Base-by-base conservation (phyloP, 805 yeast species). In the Schwanniomyces yamadae region DNA sequence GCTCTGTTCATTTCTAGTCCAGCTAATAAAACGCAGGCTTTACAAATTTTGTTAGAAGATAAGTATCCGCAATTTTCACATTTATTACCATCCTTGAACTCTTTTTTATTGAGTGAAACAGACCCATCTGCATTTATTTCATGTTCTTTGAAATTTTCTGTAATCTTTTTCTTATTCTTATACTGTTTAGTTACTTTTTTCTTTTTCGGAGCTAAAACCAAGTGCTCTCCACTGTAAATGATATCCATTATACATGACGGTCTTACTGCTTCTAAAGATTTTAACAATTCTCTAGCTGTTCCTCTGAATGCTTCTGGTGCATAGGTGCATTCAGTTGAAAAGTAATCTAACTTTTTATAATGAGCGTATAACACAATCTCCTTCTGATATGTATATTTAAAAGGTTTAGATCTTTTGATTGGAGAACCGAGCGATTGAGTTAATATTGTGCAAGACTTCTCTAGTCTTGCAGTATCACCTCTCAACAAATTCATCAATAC, bases 221-320 rank as follows among this genome's bases (percentile, higher is more conserved):
- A 75, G 42, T 80, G 82, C 61, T 93, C 99, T 23, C 99, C 99
- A 45, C 95, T 85, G 46, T 85, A 84, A 21, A 93, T 93, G 36
- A 93, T 86, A 62, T 93, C 99, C 57, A 93, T 78, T 38, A 93
- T 93, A 52, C 96, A 84, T 23, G 93, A 81, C 11, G 99, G 96
- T 49, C 97, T 74, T 1, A 90, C 80, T 3, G 91, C 78, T 55
- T 93, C 99, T 27, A 93, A 65, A 45, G 88, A 85, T 61, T 93
- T 93, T 71, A 93, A 80, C 18, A 93, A 69, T 40, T 89, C 88
- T 54, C 99, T 75, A 0, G 99, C 96, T 0, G 98, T 93, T 13
- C 99, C 99, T 47, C 99, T 71, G 54, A 93, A 93, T 0, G 99
- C 98, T 57, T 93, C 99, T 2, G 99, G 98, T 0, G 99, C 96